Evolutionary conservation across 129 eudicot genomes (phyloP).

Genomic region (Escallonia herrerae): DNA sequence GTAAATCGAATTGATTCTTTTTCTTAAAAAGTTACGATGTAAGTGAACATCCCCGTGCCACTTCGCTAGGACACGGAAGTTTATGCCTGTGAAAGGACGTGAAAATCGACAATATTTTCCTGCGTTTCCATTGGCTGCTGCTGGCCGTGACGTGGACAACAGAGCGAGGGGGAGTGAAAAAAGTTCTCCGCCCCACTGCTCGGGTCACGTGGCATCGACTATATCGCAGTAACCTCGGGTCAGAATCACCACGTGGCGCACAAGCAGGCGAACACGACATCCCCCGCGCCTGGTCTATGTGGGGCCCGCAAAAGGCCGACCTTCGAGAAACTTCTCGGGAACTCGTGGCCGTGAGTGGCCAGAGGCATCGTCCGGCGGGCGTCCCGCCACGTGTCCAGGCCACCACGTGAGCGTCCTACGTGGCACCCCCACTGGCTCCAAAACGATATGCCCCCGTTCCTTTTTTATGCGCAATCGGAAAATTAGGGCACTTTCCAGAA

Average conservation of each 20-base stretch:
- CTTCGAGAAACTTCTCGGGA: conserved; percentile 70
- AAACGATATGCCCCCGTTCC: conserved; percentile 49
- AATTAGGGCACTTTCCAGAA: conserved; percentile 37
- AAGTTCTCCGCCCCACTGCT: not conserved
- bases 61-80: not conserved
- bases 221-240: not conserved
- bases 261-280: conserved; percentile 10
- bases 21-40: too few relatives aligned
- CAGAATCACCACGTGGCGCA: conserved; percentile 11
- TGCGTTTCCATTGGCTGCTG: not conserved
- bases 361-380: conserved; percentile 33
- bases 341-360: conserved; percentile 55
- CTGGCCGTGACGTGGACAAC: not conserved
- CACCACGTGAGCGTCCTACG: conserved; percentile 61
- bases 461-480: conserved; percentile 6
- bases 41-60: too few relatives aligned
- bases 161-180: not conserved
- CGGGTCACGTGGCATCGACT: not conserved
- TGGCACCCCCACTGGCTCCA: conserved; percentile 43
- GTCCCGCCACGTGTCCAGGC: conserved; percentile 48
- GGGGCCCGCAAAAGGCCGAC: conserved; percentile 14
- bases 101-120: not conserved
- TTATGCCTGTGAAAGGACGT: not conserved
- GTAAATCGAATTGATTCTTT: too few relatives aligned
- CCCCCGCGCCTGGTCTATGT: conserved; percentile 8